Evolutionary conservation across 306 rosid species (phyloP), one percentile per base, ranked within the genome.

Genomic region (Elaeagnus macrophylla): DNA sequence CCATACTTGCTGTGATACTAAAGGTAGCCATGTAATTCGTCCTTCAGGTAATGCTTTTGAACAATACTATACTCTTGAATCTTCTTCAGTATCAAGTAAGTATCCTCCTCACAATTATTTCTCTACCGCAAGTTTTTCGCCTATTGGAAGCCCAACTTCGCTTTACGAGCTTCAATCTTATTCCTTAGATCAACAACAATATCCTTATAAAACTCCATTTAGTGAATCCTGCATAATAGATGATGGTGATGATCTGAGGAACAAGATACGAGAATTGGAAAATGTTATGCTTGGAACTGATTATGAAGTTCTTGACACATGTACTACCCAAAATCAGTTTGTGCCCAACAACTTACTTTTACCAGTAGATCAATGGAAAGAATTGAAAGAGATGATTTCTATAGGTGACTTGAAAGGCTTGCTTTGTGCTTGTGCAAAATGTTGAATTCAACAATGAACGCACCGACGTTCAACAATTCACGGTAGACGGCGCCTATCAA

Each of bases 351-450:
- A 70, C 37, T 41, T 45, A 47, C 39, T 59, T 53, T 54, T 65
- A 59, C 84, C 79, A 50, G 82, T 59, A 7, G 79, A 78, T 63
- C 73, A 69, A 57, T 76, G 86, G 88, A 75, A 72, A 39, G 70
- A 65, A 50, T 66, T 72, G 62, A 76, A 71, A 72, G 84, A 77
- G 71, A 76, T 81, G 70, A 56, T 86, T 52, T 66, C 83, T 10
- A 56, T 81, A 72, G 75, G 80, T 57, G 84, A 89, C 67, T 75
- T 89, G 79, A 80, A 68, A 65, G 86, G 79, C 56, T 52, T 81
- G 72, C 94, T 90, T 52, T 81, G 72, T 57, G 67, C 88, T 59
- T 83, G 95, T 76, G 95, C 91, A n/a, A n/a, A n/a, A n/a, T n/a
- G n/a, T n/a, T n/a, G n/a, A n/a, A n/a, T n/a, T n/a, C n/a, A n/a